Evolutionary conservation across 345 rosid species (phyloP).

Genomic region (Salix exigua): DNA sequence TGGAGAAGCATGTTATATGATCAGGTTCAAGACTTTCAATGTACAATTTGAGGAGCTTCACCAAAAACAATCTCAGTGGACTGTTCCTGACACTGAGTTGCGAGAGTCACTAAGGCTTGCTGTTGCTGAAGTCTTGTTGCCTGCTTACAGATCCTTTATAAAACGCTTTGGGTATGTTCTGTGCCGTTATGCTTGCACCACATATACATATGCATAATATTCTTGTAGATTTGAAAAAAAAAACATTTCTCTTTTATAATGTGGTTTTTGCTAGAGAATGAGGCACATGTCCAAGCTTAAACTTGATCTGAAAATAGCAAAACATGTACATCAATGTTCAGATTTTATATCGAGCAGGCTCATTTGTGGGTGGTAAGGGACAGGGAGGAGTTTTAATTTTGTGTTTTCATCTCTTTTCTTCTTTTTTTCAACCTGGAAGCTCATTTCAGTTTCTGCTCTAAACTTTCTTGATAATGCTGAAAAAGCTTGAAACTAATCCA

Average conservation of each 20-base stretch:
- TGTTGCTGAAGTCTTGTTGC: constrained; percentile 94
- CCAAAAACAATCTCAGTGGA: constrained; percentile 95
- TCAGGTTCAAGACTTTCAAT: constrained; percentile 88
- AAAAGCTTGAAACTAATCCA: no score
- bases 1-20: constrained; percentile 13
- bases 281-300: not conserved
- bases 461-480: not conserved
- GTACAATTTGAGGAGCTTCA: constrained; percentile 95
- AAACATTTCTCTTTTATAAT: not conserved
- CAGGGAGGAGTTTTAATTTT: not conserved
- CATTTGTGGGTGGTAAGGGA: not conserved
- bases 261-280: not conserved
- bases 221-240: not conserved
- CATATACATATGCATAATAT: not conserved
- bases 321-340: not conserved
- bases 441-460: not conserved
- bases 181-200: not conserved
- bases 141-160: constrained; percentile 89
- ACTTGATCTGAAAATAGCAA: not conserved
- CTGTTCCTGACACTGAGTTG: constrained; percentile 93
- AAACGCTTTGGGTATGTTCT: constrained; percentile 76
- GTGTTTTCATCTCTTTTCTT: not conserved
- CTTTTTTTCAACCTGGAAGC: not conserved
- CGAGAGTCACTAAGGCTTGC: constrained; percentile 95
- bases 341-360: not conserved